phyloP scores from a whole-genome alignment of 2,329 filamentous ascomycete genomes.

The Penicillium italicum region DNA sequence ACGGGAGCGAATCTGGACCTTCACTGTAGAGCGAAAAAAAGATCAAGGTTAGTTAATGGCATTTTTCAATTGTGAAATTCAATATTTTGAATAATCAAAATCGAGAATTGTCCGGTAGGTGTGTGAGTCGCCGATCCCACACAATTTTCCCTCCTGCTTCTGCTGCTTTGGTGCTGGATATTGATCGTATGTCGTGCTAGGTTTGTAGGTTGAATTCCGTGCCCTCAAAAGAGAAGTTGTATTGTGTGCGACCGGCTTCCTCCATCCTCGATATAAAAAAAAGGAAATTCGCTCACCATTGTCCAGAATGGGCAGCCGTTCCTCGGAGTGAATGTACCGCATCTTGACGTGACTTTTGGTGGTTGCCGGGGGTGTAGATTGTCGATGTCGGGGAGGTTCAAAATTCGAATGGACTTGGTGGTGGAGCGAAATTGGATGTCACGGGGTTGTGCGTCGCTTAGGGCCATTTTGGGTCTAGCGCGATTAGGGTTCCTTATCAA shows the following conservation, averaged over 20 bases:
- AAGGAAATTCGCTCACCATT: conserved; percentile 66
- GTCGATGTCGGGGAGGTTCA: conserved; percentile 41
- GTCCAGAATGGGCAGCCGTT: conserved; percentile 92
- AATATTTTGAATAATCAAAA: conserved; percentile 8
- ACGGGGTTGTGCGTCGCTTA: conserved; percentile 47
- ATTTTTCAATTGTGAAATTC: neutral
- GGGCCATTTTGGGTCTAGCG: conserved; percentile 36
- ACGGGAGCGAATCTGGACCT: conserved; percentile 95
- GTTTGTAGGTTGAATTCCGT: conserved; percentile 1
- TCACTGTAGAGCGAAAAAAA: conserved; percentile 62
- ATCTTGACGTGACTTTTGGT: conserved; percentile 65
- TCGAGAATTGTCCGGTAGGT: neutral
- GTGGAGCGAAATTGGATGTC: conserved; percentile 40
- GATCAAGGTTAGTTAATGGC: conserved; percentile 4
- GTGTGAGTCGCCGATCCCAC: conserved; percentile 9
- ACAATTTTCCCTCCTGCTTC: conserved; percentile 4
- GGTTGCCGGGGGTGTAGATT: conserved; percentile 40
- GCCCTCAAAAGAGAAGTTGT: neutral
- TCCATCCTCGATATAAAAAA: conserved; percentile 20
- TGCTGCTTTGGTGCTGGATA: neutral
- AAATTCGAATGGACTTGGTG: conserved; percentile 38
- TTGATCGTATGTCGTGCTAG: neutral
- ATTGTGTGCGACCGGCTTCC: conserved; percentile 16
- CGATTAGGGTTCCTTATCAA: conserved; percentile 34
- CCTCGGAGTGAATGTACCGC: conserved; percentile 99